These are phyloP conservation scores for Naematelia encephala DNA, from an alignment of 768 basidiomycete genomes.

Conservation along the genomic window DNA sequence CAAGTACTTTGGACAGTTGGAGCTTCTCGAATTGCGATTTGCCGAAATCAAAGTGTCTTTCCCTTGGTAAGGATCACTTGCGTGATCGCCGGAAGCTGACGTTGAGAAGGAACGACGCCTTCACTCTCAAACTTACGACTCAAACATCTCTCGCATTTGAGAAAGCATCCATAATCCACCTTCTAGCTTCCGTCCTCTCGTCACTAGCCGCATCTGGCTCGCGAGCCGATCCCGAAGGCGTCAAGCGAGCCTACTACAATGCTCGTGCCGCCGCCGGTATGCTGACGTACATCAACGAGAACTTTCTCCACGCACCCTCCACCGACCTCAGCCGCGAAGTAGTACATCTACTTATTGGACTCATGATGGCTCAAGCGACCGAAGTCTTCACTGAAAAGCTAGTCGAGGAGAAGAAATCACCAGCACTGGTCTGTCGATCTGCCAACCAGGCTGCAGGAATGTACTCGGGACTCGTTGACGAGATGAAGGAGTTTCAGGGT, in stretches of 20 bases:
- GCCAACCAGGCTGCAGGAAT: constrained; percentile 75
- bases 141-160: constrained; percentile 97
- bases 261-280: constrained; percentile 87
- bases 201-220: constrained; percentile 68
- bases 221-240: constrained; percentile 78
- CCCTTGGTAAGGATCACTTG: constrained; percentile 59
- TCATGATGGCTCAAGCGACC: constrained; percentile 88
- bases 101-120: constrained; percentile 91
- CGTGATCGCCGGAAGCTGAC: too few relatives aligned
- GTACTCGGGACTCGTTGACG: constrained; percentile 79
- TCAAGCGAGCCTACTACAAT: constrained; percentile 90
- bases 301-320: constrained; percentile 95
- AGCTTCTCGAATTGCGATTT: constrained; percentile 93
- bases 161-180: constrained; percentile 95
- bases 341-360: constrained; percentile 81
- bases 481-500: constrained; percentile 93
- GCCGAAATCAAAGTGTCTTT: constrained; percentile 94
- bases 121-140: constrained; percentile 86
- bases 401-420: constrained; percentile 82
- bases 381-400: constrained; percentile 96
- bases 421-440: constrained; percentile 70
- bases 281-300: constrained; percentile 98
- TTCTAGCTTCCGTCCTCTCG: constrained; percentile 90
- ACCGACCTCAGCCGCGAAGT: constrained; percentile 92
- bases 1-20: constrained; percentile 99